Conservation (phyloP, 2,329 filamentous ascomycete species). For the Thermomyces lanuginosus region DNA sequence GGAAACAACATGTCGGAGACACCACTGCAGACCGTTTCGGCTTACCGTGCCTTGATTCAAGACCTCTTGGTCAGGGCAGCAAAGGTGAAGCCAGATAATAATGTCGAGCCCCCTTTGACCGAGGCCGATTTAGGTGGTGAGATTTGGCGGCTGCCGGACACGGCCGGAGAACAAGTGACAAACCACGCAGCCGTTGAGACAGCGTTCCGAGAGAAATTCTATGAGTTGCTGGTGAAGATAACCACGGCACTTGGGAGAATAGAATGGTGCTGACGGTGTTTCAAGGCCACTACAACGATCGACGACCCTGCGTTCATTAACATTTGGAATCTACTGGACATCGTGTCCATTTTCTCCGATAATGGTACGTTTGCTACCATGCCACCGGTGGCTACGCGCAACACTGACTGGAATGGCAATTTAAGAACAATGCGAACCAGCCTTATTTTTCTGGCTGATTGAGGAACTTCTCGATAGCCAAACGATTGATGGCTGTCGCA, state of each 20-base stretch:
- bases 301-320: constrained; percentile 61
- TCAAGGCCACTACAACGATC: constrained; percentile 56
- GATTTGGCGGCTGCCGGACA: constrained; percentile 23
- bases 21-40: constrained; percentile 17
- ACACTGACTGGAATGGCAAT: constrained; percentile 10
- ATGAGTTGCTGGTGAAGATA: constrained; percentile 60
- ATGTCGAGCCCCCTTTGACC: constrained; percentile 58
- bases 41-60: constrained; percentile 39
- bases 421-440: constrained; percentile 49
- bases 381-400: constrained; percentile 1
- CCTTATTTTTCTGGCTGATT: constrained; percentile 73
- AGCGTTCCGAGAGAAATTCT: constrained; percentile 66
- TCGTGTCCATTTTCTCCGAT: constrained; percentile 77
- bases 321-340: constrained; percentile 87
- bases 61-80: constrained; percentile 44
- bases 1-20: constrained; percentile 16
- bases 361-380: constrained; percentile 43
- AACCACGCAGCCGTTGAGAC: constrained; percentile 58
- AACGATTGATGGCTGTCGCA: constrained; percentile 78
- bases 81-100: constrained; percentile 39
- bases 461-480: constrained; percentile 94
- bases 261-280: constrained; percentile 15
- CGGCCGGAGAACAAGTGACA: constrained; percentile 8
- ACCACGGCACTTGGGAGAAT: too few relatives aligned
- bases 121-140: constrained; percentile 41